Percentiles rank a stretch among this genome's conserved stretches.
These are phyloP conservation scores for Passalora sequoiae DNA, from an alignment of 2,329 filamentous ascomycete genomes.

Conservation along the genomic window DNA sequence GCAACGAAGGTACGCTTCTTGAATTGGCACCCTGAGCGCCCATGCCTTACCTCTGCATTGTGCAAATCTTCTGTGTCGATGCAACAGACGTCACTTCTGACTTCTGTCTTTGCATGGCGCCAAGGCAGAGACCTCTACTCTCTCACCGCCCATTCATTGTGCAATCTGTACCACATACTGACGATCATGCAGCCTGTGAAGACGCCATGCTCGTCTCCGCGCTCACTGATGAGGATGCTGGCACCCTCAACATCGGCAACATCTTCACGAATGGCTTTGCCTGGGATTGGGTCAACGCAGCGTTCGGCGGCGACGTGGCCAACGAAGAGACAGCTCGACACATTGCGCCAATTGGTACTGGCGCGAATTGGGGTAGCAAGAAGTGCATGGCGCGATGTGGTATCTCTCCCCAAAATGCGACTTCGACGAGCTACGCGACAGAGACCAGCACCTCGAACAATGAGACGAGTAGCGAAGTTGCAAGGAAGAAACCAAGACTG, in stretches of 20 bases:
- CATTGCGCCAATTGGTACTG: conserved; percentile 40
- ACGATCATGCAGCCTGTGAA: conserved; percentile 38
- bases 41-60: background rate
- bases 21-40: background rate
- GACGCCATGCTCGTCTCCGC: conserved; percentile 48
- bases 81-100: background rate
- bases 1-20: conserved; percentile 42
- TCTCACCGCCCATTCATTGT: background rate
- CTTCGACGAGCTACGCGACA: background rate
- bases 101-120: no score
- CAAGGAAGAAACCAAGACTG: background rate
- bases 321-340: conserved; percentile 29
- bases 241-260: conserved; percentile 47
- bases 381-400: conserved; percentile 38
- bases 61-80: background rate
- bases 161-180: no score
- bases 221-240: conserved; percentile 46
- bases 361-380: conserved; percentile 38
- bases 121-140: no score
- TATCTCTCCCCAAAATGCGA: conserved; percentile 11
- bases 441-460: background rate
- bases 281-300: conserved; percentile 40
- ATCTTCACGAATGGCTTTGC: conserved; percentile 40
- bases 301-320: conserved; percentile 37
- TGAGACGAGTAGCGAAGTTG: background rate